phyloP scores from a whole-genome alignment of 495 filamentous ascomycete genomes.

The Aspergillus diversus region DNA sequence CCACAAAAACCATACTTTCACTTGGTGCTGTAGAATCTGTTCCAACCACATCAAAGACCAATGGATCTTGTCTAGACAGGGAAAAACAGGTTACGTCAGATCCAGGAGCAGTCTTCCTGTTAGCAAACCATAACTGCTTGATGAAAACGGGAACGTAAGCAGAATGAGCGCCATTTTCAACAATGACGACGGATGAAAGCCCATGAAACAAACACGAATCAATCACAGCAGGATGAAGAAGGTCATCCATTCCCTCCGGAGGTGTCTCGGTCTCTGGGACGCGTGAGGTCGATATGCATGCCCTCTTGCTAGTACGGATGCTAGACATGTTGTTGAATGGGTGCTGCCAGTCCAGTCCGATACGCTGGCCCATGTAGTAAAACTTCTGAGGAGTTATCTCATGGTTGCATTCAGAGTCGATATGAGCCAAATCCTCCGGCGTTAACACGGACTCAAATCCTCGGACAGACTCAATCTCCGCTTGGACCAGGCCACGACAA shows the following conservation, averaged over 20 bases:
- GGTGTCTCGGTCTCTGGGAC: conserved; percentile 8
- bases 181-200: conserved; percentile 10
- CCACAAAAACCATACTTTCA: conserved; percentile 7
- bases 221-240: conserved; percentile 16
- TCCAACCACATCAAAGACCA: conserved; percentile 9
- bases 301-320: conserved; percentile 11
- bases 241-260: conserved; percentile 12
- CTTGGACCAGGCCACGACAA: conserved; percentile 18
- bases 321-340: conserved; percentile 16
- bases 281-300: conserved; percentile 13
- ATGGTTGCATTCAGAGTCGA: conserved; percentile 9
- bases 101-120: not conserved
- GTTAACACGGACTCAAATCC: conserved; percentile 2
- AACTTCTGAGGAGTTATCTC: conserved; percentile 14
- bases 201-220: conserved; percentile 15
- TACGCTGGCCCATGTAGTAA: conserved; percentile 13
- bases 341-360: conserved; percentile 16
- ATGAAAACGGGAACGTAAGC: conserved; percentile 18
- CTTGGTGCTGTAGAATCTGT: not conserved
- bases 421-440: conserved; percentile 1
- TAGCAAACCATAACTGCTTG: conserved; percentile 17
- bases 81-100: conserved; percentile 3
- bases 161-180: conserved; percentile 5
- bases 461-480: conserved; percentile 14
- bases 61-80: conserved; percentile 3